Conservation (phyloP, 129 eudicot species). For the Deinandra increscens region DNA sequence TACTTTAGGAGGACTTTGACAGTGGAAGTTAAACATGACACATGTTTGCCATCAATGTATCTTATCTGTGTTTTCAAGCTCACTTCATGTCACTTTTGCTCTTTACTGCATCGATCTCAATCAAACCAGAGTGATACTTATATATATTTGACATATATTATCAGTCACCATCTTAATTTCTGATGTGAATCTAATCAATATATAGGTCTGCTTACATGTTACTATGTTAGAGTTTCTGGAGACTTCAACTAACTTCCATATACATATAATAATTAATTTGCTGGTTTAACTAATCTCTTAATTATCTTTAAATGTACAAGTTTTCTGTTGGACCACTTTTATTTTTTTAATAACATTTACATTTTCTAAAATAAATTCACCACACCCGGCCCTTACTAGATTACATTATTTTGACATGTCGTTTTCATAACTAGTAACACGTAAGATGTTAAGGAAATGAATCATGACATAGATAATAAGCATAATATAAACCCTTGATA, state of each 20-base stretch:
- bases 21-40: constrained; percentile 30
- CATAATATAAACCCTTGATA: constrained; percentile 3
- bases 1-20: constrained; percentile 25
- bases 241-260: not conserved
- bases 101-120: constrained; percentile 21
- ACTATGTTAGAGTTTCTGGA: not conserved
- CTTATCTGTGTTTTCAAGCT: constrained; percentile 23
- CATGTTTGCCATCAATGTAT: constrained; percentile 31
- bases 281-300: not conserved
- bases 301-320: not conserved
- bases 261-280: not conserved
- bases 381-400: no score
- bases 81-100: constrained; percentile 27
- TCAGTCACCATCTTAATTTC: constrained; percentile 24
- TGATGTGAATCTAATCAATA: constrained; percentile 16
- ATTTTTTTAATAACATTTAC: not conserved
- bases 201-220: not conserved
- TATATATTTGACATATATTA: constrained; percentile 7
- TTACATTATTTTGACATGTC: not conserved
- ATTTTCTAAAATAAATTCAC: no score
- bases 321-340: not conserved
- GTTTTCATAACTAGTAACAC: no score
- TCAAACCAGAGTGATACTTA: constrained; percentile 13
- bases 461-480: constrained; percentile 13
- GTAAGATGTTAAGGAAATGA: constrained; percentile 9